Percentiles rank a stretch among this genome's conserved stretches.
These are phyloP conservation scores for Aphanoascus verrucosus DNA, from an alignment of 2,329 filamentous ascomycete species.

Conservation along the genomic window DNA sequence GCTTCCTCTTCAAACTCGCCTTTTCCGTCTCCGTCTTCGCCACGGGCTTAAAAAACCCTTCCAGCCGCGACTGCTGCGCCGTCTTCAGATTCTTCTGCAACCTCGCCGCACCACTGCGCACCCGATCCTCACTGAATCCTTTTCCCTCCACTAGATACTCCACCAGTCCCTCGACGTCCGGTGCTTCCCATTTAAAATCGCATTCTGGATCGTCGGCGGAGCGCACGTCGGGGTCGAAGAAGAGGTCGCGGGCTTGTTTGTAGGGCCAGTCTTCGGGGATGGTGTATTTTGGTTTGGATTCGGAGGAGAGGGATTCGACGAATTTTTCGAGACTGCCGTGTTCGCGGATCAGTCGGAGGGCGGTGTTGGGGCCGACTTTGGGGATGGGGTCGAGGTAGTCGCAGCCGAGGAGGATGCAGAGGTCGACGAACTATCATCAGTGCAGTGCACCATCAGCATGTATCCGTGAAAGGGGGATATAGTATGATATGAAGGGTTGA, in stretches of 20 bases:
- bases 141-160: conserved; percentile 88
- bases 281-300: conserved; percentile 66
- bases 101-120: conserved; percentile 64
- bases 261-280: conserved; percentile 97
- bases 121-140: conserved; percentile 91
- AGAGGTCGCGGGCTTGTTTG: conserved; percentile 79
- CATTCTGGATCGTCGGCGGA: conserved; percentile 72
- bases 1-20: conserved; percentile 76
- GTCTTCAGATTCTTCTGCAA: conserved; percentile 85
- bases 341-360: conserved; percentile 87
- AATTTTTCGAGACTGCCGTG: conserved; percentile 80
- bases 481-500: no score
- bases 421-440: conserved; percentile 87
- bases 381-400: conserved; percentile 96
- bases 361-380: conserved; percentile 84
- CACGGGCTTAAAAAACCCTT: conserved; percentile 93
- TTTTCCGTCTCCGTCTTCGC: conserved; percentile 82
- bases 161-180: conserved; percentile 80
- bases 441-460: no score
- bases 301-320: conserved; percentile 65
- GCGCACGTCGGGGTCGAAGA: conserved; percentile 82
- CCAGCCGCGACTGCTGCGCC: conserved; percentile 78
- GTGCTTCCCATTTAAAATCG: conserved; percentile 96
- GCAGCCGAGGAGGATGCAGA: conserved; percentile 94
- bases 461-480: no score